Percentiles rank a stretch among this genome's conserved stretches.
Conservation (phyloP, 225 moss, liverwort and hornwort genomes). For the Bryum argenteum region DNA sequence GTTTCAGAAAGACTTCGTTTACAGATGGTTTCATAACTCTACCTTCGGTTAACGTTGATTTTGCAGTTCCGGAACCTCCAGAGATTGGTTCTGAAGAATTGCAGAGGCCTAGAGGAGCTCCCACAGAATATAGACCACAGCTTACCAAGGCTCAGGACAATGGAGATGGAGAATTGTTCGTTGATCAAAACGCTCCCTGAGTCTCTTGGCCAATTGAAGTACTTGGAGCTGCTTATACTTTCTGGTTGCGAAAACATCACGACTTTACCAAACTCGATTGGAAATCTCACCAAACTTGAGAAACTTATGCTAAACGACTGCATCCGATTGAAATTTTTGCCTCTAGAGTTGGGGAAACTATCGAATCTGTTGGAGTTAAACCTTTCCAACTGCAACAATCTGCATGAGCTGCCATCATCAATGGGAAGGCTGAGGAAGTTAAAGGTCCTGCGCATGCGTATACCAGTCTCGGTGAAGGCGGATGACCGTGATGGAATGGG, state of each 20-base stretch:
- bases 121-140: neutral
- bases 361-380: constrained; percentile 7
- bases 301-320: neutral
- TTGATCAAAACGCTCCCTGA: neutral
- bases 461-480: neutral
- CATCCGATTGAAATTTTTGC: constrained; percentile 8
- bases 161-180: constrained; percentile 12
- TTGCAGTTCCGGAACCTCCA: neutral
- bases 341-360: constrained; percentile 3
- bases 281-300: constrained; percentile 1
- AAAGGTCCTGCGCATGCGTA: constrained; percentile 24
- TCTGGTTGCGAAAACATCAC: neutral
- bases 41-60: neutral
- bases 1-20: too few relatives aligned
- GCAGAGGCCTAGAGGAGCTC: constrained; percentile 9
- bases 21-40: too few relatives aligned
- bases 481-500: too few relatives aligned
- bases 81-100: neutral
- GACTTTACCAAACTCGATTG: neutral
- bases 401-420: constrained; percentile 5
- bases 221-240: neutral
- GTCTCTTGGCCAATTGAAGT: neutral
- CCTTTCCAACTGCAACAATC: neutral
- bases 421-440: constrained; percentile 3
- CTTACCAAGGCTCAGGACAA: neutral